Percentiles rank a stretch among this genome's conserved stretches.
Evolutionary conservation across 1,139 yeast species (phyloP).

Genomic region (Yamadazyma atlantica): DNA sequence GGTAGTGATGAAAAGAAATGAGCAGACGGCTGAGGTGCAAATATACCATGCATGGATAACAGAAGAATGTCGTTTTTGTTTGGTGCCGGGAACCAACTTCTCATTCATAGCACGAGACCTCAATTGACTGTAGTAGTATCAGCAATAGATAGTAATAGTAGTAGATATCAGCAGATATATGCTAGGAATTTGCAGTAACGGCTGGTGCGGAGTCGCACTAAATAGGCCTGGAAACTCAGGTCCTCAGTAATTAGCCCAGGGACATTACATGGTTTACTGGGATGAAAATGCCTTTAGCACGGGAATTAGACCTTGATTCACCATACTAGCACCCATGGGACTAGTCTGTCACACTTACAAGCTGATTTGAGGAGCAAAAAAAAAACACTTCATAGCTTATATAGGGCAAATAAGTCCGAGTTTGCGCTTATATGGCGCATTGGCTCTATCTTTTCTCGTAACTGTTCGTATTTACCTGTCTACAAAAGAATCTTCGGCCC

Average conservation of each 20-base stretch:
- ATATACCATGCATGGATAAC: conserved; percentile 21
- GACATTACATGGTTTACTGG: too few relatives aligned
- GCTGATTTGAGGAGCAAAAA: too few relatives aligned
- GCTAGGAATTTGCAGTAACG: too few relatives aligned
- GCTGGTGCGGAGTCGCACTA: too few relatives aligned
- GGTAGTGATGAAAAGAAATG: conserved; percentile 27
- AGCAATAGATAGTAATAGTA: not conserved
- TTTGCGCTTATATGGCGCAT: conserved; percentile 19
- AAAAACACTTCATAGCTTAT: not conserved
- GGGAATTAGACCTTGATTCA: too few relatives aligned
- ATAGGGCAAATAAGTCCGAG: not conserved
- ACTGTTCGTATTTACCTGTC: conserved; percentile 71
- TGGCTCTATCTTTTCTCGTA: conserved; percentile 43
- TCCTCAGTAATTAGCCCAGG: too few relatives aligned
- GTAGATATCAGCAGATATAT: too few relatives aligned
- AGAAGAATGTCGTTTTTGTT: conserved; percentile 17
- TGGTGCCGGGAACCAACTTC: conserved; percentile 21
- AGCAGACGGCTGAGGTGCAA: conserved; percentile 26
- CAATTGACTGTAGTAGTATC: not conserved
- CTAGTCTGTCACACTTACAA: too few relatives aligned
- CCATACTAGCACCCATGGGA: too few relatives aligned
- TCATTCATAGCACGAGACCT: not conserved
- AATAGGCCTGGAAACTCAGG: too few relatives aligned
- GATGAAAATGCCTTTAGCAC: too few relatives aligned
- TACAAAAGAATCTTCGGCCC: conserved; percentile 34